Conservation (phyloP, 805 yeast species). For the Pichia nakasei region DNA sequence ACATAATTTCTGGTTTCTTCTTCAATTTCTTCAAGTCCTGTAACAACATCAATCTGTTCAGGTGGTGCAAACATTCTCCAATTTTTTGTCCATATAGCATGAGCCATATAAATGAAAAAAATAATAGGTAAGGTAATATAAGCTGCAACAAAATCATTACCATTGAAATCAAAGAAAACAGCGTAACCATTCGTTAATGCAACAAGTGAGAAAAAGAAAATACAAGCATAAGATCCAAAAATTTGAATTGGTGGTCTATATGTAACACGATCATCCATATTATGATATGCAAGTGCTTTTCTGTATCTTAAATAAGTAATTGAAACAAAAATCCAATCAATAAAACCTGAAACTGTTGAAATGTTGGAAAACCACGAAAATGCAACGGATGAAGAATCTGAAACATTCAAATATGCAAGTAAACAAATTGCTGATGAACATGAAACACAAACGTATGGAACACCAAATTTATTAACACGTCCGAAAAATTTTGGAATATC, state of each 20-base stretch:
- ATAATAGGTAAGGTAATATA: constrained; percentile 58
- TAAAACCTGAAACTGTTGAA: constrained; percentile 58
- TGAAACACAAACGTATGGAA: constrained; percentile 50
- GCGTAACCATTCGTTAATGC: constrained; percentile 67
- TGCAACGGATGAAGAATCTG: constrained; percentile 46
- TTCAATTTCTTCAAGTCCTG: constrained; percentile 55
- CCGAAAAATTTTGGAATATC: constrained; percentile 63
- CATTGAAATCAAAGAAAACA: constrained; percentile 49
- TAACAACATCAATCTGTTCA: constrained; percentile 50
- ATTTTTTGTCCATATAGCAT: constrained; percentile 39
- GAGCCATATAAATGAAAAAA: constrained; percentile 46
- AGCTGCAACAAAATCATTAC: constrained; percentile 59
- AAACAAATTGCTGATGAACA: constrained; percentile 40
- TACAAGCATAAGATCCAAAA: constrained; percentile 43
- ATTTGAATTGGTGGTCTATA: constrained; percentile 51
- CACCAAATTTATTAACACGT: constrained; percentile 55
- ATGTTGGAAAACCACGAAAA: constrained; percentile 64
- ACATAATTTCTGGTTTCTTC: constrained; percentile 31
- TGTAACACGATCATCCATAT: constrained; percentile 46
- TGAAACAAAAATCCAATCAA: constrained; percentile 51
- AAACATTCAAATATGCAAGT: constrained; percentile 60
- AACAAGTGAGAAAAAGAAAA: constrained; percentile 40
- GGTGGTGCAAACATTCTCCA: constrained; percentile 41
- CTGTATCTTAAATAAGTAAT: constrained; percentile 55
- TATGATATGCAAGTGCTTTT: constrained; percentile 49